These are phyloP conservation scores for Annona squamosa DNA, from an alignment of 164 flowering plant genomes.

Conservation along the genomic window DNA sequence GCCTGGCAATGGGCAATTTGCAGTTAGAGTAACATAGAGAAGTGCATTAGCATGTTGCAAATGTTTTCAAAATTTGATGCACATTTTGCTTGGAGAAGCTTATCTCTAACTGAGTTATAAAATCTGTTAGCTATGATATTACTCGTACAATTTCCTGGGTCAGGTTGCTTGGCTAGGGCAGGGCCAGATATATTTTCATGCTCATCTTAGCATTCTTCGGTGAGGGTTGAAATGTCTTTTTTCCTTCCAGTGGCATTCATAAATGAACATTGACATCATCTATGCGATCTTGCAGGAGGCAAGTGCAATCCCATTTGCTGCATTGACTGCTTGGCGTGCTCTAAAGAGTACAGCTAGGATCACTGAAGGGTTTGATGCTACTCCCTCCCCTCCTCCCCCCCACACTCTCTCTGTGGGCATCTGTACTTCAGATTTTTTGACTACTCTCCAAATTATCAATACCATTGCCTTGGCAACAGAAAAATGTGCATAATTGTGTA, in stretches of 20 bases:
- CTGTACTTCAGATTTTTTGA: no score
- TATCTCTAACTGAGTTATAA: no score
- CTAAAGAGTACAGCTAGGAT: slow-evolving; percentile 80
- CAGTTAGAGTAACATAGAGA: no score
- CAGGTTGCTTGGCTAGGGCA: background rate
- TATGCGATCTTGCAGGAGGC: slow-evolving; percentile 62
- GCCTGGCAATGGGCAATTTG: no score
- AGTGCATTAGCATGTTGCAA: background rate
- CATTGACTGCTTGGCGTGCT: slow-evolving; percentile 99
- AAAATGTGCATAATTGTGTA: no score
- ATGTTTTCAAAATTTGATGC: background rate
- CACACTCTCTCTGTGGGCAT: no score
- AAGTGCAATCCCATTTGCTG: slow-evolving; percentile 95
- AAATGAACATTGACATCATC: background rate
- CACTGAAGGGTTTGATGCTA: slow-evolving; percentile 55
- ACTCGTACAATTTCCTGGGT: background rate
- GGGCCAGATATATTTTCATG: background rate
- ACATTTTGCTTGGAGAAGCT: background rate
- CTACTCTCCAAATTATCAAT: no score
- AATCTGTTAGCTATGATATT: no score
- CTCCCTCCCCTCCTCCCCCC: no score
- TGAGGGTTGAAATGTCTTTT: background rate
- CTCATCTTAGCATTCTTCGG: background rate
- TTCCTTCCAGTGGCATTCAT: background rate
- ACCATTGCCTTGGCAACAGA: no score